Percentiles rank a stretch among this genome's conserved stretches.
These are phyloP conservation scores for Colletotrichum sojae DNA, from an alignment of 2,329 filamentous ascomycete species.

Conservation along the genomic window DNA sequence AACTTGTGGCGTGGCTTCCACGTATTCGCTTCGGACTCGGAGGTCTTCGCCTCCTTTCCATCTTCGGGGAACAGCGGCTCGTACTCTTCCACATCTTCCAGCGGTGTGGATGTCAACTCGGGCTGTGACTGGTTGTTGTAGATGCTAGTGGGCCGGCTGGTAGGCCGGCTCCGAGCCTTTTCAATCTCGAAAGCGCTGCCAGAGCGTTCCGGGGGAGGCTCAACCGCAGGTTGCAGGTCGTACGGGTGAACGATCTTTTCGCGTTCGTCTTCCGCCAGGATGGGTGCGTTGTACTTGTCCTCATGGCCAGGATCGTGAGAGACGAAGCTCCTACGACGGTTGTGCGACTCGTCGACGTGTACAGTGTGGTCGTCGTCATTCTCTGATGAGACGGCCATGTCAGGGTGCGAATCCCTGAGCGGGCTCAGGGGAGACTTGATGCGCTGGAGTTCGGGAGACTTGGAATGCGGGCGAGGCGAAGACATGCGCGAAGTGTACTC, in stretches of 20 bases:
- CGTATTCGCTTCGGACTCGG: constrained; percentile 57
- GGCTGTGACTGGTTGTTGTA: constrained; percentile 68
- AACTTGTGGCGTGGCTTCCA: constrained; percentile 78
- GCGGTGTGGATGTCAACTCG: constrained; percentile 75
- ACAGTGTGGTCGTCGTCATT: constrained; percentile 69
- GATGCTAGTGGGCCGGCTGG: constrained; percentile 75
- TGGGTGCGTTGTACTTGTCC: constrained; percentile 77
- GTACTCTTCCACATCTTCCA: constrained; percentile 93
- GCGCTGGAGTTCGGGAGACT: constrained; percentile 55
- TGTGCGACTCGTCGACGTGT: constrained; percentile 80
- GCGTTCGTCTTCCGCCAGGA: constrained; percentile 90
- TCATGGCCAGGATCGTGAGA: constrained; percentile 24
- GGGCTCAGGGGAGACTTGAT: constrained; percentile 47
- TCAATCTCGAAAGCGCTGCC: constrained; percentile 71
- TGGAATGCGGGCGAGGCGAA: constrained; percentile 71
- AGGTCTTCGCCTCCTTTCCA: constrained; percentile 58
- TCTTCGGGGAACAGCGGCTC: constrained; percentile 94
- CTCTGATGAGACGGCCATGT: constrained; percentile 49
- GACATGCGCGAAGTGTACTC: constrained; percentile 84
- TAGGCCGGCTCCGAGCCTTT: constrained; percentile 72
- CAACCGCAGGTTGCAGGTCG: constrained; percentile 84
- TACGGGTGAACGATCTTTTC: constrained; percentile 79
- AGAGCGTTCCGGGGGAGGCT: constrained; percentile 77
- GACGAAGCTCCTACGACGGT: constrained; percentile 57
- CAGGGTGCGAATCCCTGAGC: constrained; percentile 45